phyloP scores from a whole-genome alignment of 176 grass and related monocot genomes.

The Ensete ventricosum region DNA sequence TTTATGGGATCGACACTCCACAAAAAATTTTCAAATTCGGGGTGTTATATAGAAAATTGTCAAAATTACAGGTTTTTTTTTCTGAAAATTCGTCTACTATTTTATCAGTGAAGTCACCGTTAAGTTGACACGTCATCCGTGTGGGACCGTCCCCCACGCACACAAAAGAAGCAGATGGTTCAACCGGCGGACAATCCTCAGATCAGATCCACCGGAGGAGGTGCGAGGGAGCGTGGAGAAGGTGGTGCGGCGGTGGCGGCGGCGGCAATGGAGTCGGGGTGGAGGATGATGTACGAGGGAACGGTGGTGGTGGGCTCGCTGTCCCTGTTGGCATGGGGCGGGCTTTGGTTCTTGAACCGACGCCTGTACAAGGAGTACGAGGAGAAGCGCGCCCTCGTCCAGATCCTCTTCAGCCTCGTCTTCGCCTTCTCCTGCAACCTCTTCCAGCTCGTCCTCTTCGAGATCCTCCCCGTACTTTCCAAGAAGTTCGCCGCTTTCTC shows the following conservation, averaged over 20 bases:
- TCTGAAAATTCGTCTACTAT: too few relatives aligned
- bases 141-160: neutral
- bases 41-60: too few relatives aligned
- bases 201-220: conserved; percentile 2
- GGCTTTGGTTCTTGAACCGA: conserved; percentile 95
- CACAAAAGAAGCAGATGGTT: neutral
- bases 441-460: conserved; percentile 96
- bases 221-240: neutral
- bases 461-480: conserved; percentile 94
- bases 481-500: conserved; percentile 36
- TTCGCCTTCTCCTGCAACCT: conserved; percentile 99
- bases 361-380: conserved; percentile 99
- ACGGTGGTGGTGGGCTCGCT: conserved; percentile 60
- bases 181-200: too few relatives aligned
- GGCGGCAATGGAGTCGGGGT: conserved; percentile 46
- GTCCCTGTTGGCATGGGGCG: conserved; percentile 75
- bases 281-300: conserved; percentile 58
- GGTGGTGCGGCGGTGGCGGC: neutral
- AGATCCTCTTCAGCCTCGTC: conserved; percentile 99
- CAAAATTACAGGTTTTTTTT: too few relatives aligned
- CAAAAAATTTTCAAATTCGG: too few relatives aligned
- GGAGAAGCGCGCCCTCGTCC: conserved; percentile 87
- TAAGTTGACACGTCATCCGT: too few relatives aligned
- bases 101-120: too few relatives aligned
- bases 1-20: too few relatives aligned